phyloP scores from a whole-genome alignment of 208 protist genomes.

The Leishmania guyanensis region DNA sequence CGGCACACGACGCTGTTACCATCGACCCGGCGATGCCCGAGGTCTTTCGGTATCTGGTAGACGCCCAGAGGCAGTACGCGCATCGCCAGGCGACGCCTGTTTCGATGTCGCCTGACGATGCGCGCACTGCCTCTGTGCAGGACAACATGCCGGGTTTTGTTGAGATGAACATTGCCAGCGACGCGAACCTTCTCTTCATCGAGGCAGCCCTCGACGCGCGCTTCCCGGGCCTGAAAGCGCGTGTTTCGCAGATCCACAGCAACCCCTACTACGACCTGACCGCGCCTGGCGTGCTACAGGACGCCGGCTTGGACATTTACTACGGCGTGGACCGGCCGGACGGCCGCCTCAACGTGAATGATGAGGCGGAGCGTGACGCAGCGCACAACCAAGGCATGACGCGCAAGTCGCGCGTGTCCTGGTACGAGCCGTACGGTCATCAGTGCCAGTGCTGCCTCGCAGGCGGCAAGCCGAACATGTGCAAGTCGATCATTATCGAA shows the following conservation, averaged over 20 bases:
- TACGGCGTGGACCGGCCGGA: conserved; percentile 13
- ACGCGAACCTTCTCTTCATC: conserved; percentile 85
- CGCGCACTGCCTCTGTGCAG: not conserved
- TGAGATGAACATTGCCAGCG: conserved; percentile 85
- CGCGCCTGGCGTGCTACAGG: conserved; percentile 9
- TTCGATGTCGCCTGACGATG: not conserved
- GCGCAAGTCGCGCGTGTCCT: conserved; percentile 63
- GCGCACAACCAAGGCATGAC: conserved; percentile 38
- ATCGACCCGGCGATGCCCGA: conserved; percentile 66
- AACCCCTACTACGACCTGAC: conserved; percentile 79
- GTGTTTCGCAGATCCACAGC: conserved; percentile 82
- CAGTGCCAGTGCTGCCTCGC: conserved; percentile 59
- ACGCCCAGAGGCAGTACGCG: conserved; percentile 35
- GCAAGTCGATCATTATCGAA: conserved; percentile 82
- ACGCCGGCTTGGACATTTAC: conserved; percentile 11
- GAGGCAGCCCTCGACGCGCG: conserved; percentile 55
- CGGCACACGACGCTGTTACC: conserved; percentile 50
- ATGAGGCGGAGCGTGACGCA: conserved; percentile 60
- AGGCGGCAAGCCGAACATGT: conserved; percentile 78
- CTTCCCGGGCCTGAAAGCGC: conserved; percentile 44
- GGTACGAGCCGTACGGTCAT: conserved; percentile 82
- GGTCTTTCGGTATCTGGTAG: conserved; percentile 66
- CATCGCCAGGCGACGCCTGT: not conserved
- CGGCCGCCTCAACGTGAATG: conserved; percentile 28
- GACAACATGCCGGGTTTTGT: conserved; percentile 36